Conservation (phyloP, 805 yeast genomes). For the Pichia californica region DNA sequence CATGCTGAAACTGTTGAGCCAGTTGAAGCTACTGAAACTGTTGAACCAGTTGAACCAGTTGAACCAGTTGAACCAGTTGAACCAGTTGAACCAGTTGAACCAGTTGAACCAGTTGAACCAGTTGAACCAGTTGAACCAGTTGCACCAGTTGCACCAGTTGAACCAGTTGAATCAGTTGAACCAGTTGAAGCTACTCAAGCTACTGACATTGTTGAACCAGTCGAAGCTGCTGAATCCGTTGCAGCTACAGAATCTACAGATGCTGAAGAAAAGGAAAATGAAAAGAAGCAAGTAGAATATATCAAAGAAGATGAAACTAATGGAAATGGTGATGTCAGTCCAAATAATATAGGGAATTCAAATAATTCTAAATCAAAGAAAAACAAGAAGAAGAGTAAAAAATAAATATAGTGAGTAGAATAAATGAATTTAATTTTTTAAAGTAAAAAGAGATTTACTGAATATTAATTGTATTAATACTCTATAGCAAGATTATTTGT, state of each 20-base stretch:
- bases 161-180: background rate
- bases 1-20: background rate
- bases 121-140: background rate
- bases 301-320: conserved; percentile 9
- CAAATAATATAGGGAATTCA: background rate
- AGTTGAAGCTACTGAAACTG: background rate
- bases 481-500: no score
- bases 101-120: background rate
- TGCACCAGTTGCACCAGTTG: background rate
- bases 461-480: no score
- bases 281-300: conserved; percentile 9
- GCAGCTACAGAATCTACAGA: no score
- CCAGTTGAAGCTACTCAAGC: background rate
- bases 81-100: conserved; percentile 10
- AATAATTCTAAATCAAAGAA: conserved; percentile 19
- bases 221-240: no score
- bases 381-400: conserved; percentile 28
- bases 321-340: conserved; percentile 10
- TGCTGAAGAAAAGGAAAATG: no score
- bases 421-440: no score
- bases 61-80: conserved; percentile 7
- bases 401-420: background rate
- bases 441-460: background rate
- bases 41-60: background rate
- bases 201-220: background rate